A percentile compares a stretch with the other conserved stretches of the same genome.
Evolutionary conservation across 2,329 filamentous ascomycete genomes (phyloP).

Genomic region (Colletotrichum tanaceti): DNA sequence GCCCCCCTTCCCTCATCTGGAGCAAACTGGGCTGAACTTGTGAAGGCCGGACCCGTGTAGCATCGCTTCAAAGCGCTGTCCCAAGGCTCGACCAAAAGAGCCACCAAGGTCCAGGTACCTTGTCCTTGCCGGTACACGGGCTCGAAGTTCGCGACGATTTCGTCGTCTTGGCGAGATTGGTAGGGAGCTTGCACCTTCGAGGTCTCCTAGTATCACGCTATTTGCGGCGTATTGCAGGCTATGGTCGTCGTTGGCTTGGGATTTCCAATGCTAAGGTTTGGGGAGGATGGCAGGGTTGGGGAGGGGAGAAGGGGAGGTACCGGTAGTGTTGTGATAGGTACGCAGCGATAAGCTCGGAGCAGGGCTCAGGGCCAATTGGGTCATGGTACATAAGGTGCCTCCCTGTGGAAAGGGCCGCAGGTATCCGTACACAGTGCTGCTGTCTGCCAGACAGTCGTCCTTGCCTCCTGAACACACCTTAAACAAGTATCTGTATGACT

Average conservation of each 20-base stretch:
- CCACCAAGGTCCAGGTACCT: conserved; percentile 14
- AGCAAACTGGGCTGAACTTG: conserved; percentile 12
- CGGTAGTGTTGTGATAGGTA: not conserved
- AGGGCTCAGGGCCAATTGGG: conserved; percentile 22
- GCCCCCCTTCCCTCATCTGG: not conserved
- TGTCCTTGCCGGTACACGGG: conserved; percentile 1
- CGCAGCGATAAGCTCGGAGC: conserved; percentile 20
- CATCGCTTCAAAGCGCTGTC: conserved; percentile 21
- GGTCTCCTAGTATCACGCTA: conserved; percentile 15
- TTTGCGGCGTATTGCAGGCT: conserved; percentile 17
- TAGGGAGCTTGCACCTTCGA: not conserved
- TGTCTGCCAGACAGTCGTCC: conserved; percentile 1
- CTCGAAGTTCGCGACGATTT: not conserved
- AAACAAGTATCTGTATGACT: no score
- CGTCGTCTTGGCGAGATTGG: not conserved
- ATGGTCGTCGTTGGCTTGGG: conserved; percentile 27
- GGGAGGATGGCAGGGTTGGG: no score
- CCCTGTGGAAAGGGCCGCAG: conserved; percentile 1
- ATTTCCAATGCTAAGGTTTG: conserved; percentile 30
- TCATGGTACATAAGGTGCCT: conserved; percentile 5
- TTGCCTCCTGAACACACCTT: not conserved
- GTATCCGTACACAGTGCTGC: no score
- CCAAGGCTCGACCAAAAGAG: conserved; percentile 15
- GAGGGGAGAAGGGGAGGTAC: no score
- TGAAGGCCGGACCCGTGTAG: conserved; percentile 15